Percentiles rank a stretch among this genome's conserved stretches.
These are phyloP conservation scores for Heterobasidion annosum DNA, from an alignment of 1,284 basidiomycete genomes.

Conservation along the genomic window DNA sequence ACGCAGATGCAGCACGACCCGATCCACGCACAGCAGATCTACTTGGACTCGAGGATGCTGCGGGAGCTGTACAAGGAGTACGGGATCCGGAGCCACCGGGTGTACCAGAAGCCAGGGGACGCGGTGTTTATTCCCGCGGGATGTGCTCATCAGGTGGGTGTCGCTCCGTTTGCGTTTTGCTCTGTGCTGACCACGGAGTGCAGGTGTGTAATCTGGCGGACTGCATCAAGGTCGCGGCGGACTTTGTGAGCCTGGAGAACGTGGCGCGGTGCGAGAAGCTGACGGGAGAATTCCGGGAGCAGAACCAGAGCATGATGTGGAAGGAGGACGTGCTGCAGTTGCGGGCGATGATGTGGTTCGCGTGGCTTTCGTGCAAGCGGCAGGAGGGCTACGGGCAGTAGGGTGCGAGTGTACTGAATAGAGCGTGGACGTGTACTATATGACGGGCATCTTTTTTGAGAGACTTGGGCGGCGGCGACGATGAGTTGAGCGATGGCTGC, in stretches of 20 bases:
- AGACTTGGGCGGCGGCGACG: too few relatives aligned
- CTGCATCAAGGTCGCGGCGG: slow-evolving; percentile 93
- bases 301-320: slow-evolving; percentile 83
- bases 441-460: too few relatives aligned
- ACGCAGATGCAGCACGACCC: slow-evolving; percentile 58
- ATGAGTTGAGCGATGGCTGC: too few relatives aligned
- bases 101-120: slow-evolving; percentile 89
- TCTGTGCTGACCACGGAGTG: not conserved
- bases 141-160: slow-evolving; percentile 83
- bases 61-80: slow-evolving; percentile 59
- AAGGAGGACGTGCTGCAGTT: slow-evolving; percentile 92
- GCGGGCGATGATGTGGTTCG: slow-evolving; percentile 89
- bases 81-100: slow-evolving; percentile 71
- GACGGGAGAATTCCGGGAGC: slow-evolving; percentile 81
- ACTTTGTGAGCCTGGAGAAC: slow-evolving; percentile 94
- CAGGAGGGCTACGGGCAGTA: slow-evolving; percentile 23
- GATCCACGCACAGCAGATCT: slow-evolving; percentile 87
- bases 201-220: slow-evolving; percentile 61
- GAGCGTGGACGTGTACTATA: not conserved
- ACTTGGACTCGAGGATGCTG: slow-evolving; percentile 66
- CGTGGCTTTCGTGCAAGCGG: slow-evolving; percentile 64
- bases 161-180: not conserved
- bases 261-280: slow-evolving; percentile 77
- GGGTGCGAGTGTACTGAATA: not conserved
- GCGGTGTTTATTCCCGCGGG: slow-evolving; percentile 95